A percentile compares a stretch with the other conserved stretches of the same genome.
phyloP scores from a whole-genome alignment of 306 rosid genomes.

The Dicorynia guianensis region DNA sequence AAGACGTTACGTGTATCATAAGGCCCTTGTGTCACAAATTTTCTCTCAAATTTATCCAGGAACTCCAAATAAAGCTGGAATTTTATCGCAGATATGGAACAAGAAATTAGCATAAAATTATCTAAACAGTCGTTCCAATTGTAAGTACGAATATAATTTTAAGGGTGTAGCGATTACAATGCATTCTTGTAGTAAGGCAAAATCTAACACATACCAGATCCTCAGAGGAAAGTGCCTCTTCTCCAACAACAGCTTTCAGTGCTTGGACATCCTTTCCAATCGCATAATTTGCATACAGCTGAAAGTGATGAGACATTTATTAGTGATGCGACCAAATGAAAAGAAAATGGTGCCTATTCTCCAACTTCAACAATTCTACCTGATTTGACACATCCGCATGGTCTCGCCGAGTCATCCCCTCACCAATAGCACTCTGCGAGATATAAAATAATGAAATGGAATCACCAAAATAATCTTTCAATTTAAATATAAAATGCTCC shows the following conservation, averaged over 20 bases:
- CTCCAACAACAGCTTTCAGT: constrained; percentile 99
- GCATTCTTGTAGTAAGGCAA: neutral
- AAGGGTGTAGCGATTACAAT: no score
- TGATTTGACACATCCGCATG: constrained; percentile 98
- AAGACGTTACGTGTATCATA: constrained; percentile 96
- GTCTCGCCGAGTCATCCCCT: constrained; percentile 98
- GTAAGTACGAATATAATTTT: no score
- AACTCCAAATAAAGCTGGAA: constrained; percentile 93
- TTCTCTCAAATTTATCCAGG: constrained; percentile 99
- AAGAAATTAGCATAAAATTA: neutral
- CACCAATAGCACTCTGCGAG: constrained; percentile 99
- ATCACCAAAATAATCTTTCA: neutral
- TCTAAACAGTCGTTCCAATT: no score
- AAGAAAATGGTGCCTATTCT: neutral
- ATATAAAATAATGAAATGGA: constrained; percentile 24
- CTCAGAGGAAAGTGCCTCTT: constrained; percentile 99
- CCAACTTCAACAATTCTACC: constrained; percentile 56
- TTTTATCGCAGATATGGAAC: neutral
- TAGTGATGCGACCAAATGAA: no score
- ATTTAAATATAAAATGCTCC: no score
- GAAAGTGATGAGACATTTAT: constrained; percentile 33
- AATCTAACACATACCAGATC: constrained; percentile 74
- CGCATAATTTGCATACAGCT: constrained; percentile 99
- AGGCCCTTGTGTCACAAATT: constrained; percentile 96
- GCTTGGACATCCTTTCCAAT: constrained; percentile 99